Base-by-base conservation (phyloP, 371 early-diverging fungal species). In the Chytridium lagenaria region DNA sequence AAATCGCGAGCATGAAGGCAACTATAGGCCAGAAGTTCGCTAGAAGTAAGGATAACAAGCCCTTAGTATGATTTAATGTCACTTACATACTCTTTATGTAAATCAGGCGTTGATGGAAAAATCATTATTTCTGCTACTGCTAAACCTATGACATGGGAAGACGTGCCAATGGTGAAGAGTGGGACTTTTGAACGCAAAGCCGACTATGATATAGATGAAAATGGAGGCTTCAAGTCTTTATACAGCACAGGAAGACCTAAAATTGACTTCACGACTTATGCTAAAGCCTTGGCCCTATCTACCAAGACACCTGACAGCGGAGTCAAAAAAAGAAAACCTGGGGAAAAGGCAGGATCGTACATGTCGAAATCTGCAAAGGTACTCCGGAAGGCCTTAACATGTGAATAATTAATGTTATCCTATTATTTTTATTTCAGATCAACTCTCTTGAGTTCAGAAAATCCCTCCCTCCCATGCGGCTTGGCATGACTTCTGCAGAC, bases 301-400 rank as follows among this genome's bases (percentile, higher is more conserved):
- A 7, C 57, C 30, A 30, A 7, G 30, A 55, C 57, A 10, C 57
- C 57, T 10, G 57, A 55, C 26, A 23, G 22, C 10, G 57, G 16
- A 5, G 30, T 10, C 5, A 55, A 55, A 26, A 55, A 30, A 55
- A 55, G 30, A 23, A 55, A 44, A 19, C 19, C 44, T 12, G 44
- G 19, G 7, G 19, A 44, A 30, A 26, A 5, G 10, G 7, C 23
- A 15, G 22, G 57, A 23, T 55, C 26, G 10, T 37, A 10, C 36
- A 61, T 23, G 10, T 61, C 61, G 5, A 61, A 61, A 23, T 3
- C 36, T 34, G 61, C 61, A 10, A 61, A 61, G 61, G 61, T 61
- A 12, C 30, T 7, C 7, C 5, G 12, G 12, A 28, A 15, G 16
- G 44, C 44, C 44, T 52, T 31, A 12, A 10, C 61, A 12, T 34